Evolutionary conservation across 129 eudicot species (phyloP).

Genomic region (Flaveria bidentis): DNA sequence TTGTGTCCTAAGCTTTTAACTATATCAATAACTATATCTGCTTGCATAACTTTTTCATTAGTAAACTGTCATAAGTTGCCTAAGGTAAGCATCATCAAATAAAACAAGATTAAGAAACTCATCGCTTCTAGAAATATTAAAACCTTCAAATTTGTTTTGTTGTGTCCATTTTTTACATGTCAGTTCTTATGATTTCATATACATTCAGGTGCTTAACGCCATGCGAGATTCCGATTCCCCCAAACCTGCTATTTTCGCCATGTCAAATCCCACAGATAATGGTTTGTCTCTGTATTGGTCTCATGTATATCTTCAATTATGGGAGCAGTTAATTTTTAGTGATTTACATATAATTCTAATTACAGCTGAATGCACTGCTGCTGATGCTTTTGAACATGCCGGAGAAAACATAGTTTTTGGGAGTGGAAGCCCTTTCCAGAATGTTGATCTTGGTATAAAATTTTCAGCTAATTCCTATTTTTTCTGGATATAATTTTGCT

Average conservation of each 20-base stretch:
- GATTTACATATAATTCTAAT: constrained; percentile 22
- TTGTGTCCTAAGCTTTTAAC: not conserved
- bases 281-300: constrained; percentile 48
- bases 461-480: not conserved
- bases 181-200: constrained; percentile 17
- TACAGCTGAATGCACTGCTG: constrained; percentile 97
- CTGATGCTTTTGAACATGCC: constrained; percentile 86
- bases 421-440: constrained; percentile 94
- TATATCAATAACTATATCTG: not conserved
- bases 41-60: not conserved
- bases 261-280: constrained; percentile 96
- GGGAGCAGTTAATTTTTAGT: constrained; percentile 6
- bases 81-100: not conserved
- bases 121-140: not conserved
- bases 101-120: constrained; percentile 7
- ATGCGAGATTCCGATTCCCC: constrained; percentile 77
- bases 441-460: constrained; percentile 77
- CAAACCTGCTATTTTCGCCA: constrained; percentile 94
- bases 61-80: not conserved
- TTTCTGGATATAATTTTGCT: constrained; percentile 5
- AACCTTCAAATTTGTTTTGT: not conserved
- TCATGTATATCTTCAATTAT: not conserved
- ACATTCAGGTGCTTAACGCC: constrained; percentile 80
- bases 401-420: constrained; percentile 91
- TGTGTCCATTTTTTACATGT: not conserved